Conservation (phyloP, 2,329 filamentous ascomycete species). For the Plectosphaerella cucumerina region DNA sequence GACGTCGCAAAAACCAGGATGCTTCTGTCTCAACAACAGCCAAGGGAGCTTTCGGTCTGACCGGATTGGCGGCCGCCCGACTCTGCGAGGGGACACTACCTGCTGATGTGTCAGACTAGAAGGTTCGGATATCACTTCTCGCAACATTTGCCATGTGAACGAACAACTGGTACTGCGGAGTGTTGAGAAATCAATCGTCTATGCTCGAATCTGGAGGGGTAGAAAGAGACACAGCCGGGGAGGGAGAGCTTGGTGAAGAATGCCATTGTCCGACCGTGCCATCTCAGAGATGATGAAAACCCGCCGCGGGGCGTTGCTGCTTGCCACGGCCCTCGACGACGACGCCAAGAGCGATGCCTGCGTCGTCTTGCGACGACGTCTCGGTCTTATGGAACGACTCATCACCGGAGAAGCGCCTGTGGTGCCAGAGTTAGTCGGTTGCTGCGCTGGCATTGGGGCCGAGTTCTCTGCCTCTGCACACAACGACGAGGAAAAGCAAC, state of each 20-base stretch:
- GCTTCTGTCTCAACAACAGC: too few species aligned
- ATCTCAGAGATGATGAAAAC: neutral
- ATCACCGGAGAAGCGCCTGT: slow-evolving; percentile 14
- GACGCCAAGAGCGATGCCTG: slow-evolving; percentile 13
- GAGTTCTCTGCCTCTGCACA: neutral
- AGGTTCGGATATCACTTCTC: too few species aligned
- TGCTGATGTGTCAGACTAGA: too few species aligned
- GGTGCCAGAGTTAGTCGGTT: slow-evolving; percentile 6
- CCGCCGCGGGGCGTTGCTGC: slow-evolving; percentile 1
- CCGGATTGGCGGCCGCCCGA: too few species aligned
- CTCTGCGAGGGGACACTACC: too few species aligned
- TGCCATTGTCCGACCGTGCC: too few species aligned
- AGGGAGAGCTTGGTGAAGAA: too few species aligned
- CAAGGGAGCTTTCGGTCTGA: too few species aligned
- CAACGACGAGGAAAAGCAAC: neutral
- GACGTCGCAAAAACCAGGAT: too few species aligned
- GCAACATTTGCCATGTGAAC: too few species aligned
- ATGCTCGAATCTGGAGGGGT: neutral
- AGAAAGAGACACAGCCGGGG: too few species aligned
- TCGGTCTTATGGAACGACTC: slow-evolving; percentile 11
- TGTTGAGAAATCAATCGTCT: neutral
- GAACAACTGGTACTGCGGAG: neutral
- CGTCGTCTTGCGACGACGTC: slow-evolving; percentile 10
- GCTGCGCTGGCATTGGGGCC: neutral
- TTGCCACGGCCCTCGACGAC: slow-evolving; percentile 11